These are phyloP conservation scores for Wallemia mellicola DNA, from an alignment of 1,284 basidiomycete genomes.

Conservation along the genomic window DNA sequence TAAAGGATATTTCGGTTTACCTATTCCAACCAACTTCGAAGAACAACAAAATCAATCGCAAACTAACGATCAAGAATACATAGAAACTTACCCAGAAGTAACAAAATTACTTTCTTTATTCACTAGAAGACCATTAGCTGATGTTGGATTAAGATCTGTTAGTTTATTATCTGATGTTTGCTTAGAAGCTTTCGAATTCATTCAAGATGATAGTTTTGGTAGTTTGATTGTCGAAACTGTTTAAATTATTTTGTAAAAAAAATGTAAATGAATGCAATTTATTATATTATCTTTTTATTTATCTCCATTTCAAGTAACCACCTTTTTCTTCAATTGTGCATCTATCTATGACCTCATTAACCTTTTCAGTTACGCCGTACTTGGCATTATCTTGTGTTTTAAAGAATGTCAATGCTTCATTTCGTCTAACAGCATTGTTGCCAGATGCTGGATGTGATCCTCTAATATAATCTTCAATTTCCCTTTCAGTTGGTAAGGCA, in stretches of 20 bases:
- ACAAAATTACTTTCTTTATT: neutral
- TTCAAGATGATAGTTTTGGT: neutral
- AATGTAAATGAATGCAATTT: neutral
- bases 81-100: neutral
- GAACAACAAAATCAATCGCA: neutral
- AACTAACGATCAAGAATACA: neutral
- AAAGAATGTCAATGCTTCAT: constrained; percentile 31
- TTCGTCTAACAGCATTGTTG: constrained; percentile 25
- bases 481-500: constrained; percentile 33
- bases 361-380: constrained; percentile 37
- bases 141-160: neutral
- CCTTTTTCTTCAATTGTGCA: constrained; percentile 6
- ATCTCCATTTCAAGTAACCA: constrained; percentile 7
- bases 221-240: neutral
- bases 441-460: constrained; percentile 27
- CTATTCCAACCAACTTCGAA: neutral
- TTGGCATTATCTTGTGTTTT: constrained; percentile 23
- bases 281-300: neutral
- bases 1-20: neutral
- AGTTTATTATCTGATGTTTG: neutral
- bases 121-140: neutral
- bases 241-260: neutral
- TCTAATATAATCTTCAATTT: constrained; percentile 29
- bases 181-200: neutral
- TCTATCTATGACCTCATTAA: constrained; percentile 33